phyloP scores from a whole-genome alignment of 2,329 filamentous ascomycete genomes.

The Ploettnerulaceae sp. region DNA sequence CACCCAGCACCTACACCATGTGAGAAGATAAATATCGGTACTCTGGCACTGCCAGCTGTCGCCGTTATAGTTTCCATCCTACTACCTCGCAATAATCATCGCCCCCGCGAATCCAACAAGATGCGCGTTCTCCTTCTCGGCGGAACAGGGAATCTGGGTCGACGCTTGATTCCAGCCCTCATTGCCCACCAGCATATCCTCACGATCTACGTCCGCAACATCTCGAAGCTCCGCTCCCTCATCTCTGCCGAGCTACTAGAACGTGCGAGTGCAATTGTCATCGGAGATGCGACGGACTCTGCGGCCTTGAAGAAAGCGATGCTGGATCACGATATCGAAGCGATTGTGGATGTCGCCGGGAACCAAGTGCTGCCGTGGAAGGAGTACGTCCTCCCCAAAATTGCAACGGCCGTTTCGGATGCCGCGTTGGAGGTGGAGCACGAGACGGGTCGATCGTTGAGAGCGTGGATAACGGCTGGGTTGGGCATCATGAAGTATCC shows the following conservation, averaged over 20 bases:
- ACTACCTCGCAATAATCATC: neutral
- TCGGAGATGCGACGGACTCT: slow-evolving; percentile 38
- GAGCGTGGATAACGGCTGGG: slow-evolving; percentile 38
- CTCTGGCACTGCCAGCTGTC: neutral
- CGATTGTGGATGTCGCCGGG: slow-evolving; percentile 39
- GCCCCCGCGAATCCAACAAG: neutral
- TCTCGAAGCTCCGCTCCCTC: slow-evolving; percentile 36
- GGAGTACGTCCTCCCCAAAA: slow-evolving; percentile 35
- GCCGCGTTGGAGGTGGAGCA: slow-evolving; percentile 34
- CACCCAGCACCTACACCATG: neutral
- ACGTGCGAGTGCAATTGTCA: slow-evolving; percentile 32
- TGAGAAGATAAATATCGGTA: neutral
- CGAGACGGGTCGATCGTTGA: slow-evolving; percentile 34
- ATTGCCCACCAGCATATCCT: slow-evolving; percentile 35
- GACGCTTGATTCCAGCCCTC: slow-evolving; percentile 35
- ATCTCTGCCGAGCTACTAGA: slow-evolving; percentile 33
- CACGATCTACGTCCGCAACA: slow-evolving; percentile 38
- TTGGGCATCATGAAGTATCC: slow-evolving; percentile 37
- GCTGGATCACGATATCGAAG: slow-evolving; percentile 36
- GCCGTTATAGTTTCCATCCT: neutral
- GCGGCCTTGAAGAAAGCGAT: slow-evolving; percentile 35
- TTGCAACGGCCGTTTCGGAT: slow-evolving; percentile 36
- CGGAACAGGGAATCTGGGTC: slow-evolving; percentile 38
- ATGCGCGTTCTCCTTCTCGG: slow-evolving; percentile 41
- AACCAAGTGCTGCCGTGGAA: slow-evolving; percentile 37